Conservation (phyloP, 768 basidiomycete species). For the Porphyrellus cyaneotinctus region DNA sequence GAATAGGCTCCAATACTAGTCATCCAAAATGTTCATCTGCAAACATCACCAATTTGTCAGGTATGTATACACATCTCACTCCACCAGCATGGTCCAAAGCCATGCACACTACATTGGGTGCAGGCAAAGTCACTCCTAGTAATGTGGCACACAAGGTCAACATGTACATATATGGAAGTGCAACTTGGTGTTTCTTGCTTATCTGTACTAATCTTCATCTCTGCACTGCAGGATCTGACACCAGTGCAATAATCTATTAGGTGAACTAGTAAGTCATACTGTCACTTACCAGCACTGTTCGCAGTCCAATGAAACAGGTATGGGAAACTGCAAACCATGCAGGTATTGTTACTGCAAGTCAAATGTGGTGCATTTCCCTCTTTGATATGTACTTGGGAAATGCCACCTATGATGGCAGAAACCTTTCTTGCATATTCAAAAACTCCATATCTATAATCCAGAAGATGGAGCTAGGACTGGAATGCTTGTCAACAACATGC, state of each 20-base stretch:
- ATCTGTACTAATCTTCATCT: no score
- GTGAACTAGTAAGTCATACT: constrained; percentile 72
- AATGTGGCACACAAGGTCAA: constrained; percentile 67
- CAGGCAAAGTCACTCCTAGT: constrained; percentile 64
- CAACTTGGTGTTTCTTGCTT: constrained; percentile 42
- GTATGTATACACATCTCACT: constrained; percentile 53
- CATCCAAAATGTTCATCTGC: constrained; percentile 40
- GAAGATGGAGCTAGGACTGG: no score
- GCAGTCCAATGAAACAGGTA: constrained; percentile 47
- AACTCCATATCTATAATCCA: no score
- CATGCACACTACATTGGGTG: constrained; percentile 58
- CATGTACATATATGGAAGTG: constrained; percentile 51
- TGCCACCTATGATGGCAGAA: no score
- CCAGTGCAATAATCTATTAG: no score
- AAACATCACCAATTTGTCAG: constrained; percentile 69
- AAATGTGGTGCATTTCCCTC: constrained; percentile 74
- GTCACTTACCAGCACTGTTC: background rate
- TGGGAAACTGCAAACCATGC: constrained; percentile 85
- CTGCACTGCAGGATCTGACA: no score
- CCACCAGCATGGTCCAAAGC: constrained; percentile 57
- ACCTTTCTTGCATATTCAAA: no score
- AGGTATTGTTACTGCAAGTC: constrained; percentile 72
- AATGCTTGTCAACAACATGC: no score
- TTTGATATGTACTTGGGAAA: background rate
- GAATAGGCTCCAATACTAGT: background rate